A percentile compares a stretch with the other conserved stretches of the same genome.
phyloP scores from a whole-genome alignment of 768 basidiomycete species.

The Kwoniella sp. region DNA sequence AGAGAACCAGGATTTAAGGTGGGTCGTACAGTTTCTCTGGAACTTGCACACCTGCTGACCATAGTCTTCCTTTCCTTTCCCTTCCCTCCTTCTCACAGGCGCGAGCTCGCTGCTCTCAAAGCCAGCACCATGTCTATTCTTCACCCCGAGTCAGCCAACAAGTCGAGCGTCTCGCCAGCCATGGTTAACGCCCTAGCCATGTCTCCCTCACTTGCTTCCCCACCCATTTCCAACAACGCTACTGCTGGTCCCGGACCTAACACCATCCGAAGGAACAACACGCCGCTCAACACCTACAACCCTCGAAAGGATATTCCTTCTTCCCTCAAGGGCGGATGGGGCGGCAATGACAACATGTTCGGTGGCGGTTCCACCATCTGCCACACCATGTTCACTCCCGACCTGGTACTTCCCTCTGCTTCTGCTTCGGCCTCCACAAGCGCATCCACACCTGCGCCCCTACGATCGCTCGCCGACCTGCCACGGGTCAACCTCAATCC shows the following conservation, averaged over 20 bases:
- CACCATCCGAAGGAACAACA: constrained; percentile 23
- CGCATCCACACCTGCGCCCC: constrained; percentile 22
- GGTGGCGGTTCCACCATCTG: constrained; percentile 73
- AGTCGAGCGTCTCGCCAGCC: constrained; percentile 31
- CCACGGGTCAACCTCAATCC: constrained; percentile 83
- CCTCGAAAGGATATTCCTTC: constrained; percentile 57
- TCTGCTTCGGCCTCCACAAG: constrained; percentile 10
- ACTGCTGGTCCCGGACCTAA: constrained; percentile 32
- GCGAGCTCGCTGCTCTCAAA: constrained; percentile 58
- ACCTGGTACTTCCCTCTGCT: constrained; percentile 59
- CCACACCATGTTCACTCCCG: constrained; percentile 79
- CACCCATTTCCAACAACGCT: constrained; percentile 21
- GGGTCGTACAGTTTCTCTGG: constrained; percentile 31
- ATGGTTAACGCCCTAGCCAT: constrained; percentile 32
- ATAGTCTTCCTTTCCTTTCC: constrained; percentile 3
- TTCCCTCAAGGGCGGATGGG: constrained; percentile 70
- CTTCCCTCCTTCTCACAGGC: constrained; percentile 31
- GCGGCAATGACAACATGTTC: constrained; percentile 57
- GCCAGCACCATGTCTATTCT: constrained; percentile 50
- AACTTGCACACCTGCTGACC: constrained; percentile 2
- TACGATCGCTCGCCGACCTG: constrained; percentile 45
- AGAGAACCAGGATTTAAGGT: constrained; percentile 76
- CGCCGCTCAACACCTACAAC: constrained; percentile 47
- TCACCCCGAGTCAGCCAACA: constrained; percentile 40
- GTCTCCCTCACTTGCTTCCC: constrained; percentile 24